A percentile compares a stretch with the other conserved stretches of the same genome.
phyloP scores from a whole-genome alignment of 208 protist genomes.

The Crithidia expoeki region DNA sequence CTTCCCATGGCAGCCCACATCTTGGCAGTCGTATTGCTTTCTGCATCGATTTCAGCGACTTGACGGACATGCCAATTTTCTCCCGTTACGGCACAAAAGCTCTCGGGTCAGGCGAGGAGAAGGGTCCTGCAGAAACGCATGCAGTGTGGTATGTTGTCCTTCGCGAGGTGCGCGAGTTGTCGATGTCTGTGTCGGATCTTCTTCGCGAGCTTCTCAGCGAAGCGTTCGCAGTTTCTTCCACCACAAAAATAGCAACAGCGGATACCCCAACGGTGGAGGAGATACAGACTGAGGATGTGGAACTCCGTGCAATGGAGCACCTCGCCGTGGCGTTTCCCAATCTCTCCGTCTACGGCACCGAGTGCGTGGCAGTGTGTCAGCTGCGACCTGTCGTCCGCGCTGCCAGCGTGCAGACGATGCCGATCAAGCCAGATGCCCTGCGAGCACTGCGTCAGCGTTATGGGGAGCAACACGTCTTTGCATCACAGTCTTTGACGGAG shows the following conservation, averaged over 20 bases:
- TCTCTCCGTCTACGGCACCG: constrained; percentile 77
- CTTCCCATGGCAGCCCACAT: constrained; percentile 25
- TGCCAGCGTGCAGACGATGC: constrained; percentile 15
- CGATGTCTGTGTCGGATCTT: constrained; percentile 30
- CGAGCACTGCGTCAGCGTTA: constrained; percentile 56
- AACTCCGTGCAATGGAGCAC: constrained; percentile 34
- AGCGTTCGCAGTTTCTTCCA: constrained; percentile 7
- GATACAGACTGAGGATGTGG: constrained; percentile 40
- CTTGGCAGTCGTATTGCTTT: constrained; percentile 60
- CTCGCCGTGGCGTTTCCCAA: constrained; percentile 71
- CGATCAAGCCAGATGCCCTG: constrained; percentile 32
- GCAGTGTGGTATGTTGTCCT: constrained; percentile 45
- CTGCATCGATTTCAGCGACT: constrained; percentile 78
- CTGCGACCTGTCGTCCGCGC: constrained; percentile 32
- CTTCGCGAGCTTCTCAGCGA: constrained; percentile 28
- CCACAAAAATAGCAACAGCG: background rate
- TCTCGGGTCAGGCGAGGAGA: background rate
- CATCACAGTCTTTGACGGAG: constrained; percentile 33
- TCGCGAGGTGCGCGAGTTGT: constrained; percentile 31
- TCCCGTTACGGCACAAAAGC: constrained; percentile 14
- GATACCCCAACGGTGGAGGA: constrained; percentile 9
- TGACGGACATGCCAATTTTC: constrained; percentile 62
- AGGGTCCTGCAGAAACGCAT: constrained; percentile 9
- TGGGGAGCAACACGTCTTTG: constrained; percentile 49
- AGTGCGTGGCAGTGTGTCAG: constrained; percentile 55